A percentile compares a stretch with the other conserved stretches of the same genome.
Evolutionary conservation across 805 yeast genomes (phyloP).

Genomic region (Metschnikowia corniflorae): DNA sequence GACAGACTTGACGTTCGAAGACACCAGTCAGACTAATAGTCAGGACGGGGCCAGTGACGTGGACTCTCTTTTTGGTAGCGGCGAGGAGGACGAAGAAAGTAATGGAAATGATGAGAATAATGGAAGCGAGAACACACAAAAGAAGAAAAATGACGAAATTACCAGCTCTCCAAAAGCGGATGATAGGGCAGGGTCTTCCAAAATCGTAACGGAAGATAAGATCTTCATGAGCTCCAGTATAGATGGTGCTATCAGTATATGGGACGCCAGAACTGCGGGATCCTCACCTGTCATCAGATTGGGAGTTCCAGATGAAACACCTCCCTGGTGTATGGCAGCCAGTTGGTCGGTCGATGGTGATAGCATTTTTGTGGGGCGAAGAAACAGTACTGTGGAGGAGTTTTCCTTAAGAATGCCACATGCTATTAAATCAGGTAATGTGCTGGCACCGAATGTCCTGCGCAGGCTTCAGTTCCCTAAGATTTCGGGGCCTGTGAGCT

Average conservation of each 20-base stretch:
- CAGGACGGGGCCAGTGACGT: slow-evolving; percentile 28
- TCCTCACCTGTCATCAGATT: slow-evolving; percentile 44
- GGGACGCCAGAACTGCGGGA: slow-evolving; percentile 63
- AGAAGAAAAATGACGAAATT: background rate
- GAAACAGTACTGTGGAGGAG: slow-evolving; percentile 85
- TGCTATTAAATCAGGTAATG: slow-evolving; percentile 19
- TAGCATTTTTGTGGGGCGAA: slow-evolving; percentile 74
- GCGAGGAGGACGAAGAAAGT: slow-evolving; percentile 32
- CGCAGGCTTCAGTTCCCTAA: slow-evolving; percentile 71
- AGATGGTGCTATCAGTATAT: slow-evolving; percentile 75
- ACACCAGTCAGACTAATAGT: slow-evolving; percentile 9
- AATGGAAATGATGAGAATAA: slow-evolving; percentile 10
- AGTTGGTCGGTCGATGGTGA: slow-evolving; percentile 88
- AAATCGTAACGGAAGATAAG: slow-evolving; percentile 34
- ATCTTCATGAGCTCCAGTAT: slow-evolving; percentile 76
- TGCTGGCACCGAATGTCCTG: slow-evolving; percentile 44
- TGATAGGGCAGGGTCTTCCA: slow-evolving; percentile 17
- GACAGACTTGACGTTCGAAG: slow-evolving; percentile 35
- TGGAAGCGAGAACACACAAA: background rate
- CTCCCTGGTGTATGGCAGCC: slow-evolving; percentile 93
- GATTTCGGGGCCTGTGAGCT: slow-evolving; percentile 87
- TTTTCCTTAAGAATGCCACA: slow-evolving; percentile 60
- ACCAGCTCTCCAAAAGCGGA: slow-evolving; percentile 8
- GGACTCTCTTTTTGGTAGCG: slow-evolving; percentile 48
- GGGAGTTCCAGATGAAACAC: slow-evolving; percentile 59